Base-by-base conservation (phyloP, 2,329 filamentous ascomycete species). In the Cadophora gregata region DNA sequence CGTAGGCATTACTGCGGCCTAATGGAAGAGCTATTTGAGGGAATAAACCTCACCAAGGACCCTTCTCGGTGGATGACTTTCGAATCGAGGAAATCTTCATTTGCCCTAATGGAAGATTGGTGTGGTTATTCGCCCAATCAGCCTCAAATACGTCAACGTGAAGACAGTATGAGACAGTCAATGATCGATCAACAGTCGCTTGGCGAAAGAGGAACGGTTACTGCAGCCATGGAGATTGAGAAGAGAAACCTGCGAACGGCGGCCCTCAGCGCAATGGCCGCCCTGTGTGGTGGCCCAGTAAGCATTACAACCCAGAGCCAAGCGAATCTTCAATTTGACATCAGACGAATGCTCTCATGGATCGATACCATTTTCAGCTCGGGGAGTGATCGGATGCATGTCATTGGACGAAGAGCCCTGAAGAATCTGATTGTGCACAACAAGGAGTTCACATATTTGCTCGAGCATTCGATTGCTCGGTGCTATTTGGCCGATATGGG, bases 81-180 rank as follows among this genome's bases (percentile, higher is more conserved):
- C 75, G 96, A 99, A 77, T 93, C 94, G 14, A 86, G 96, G 48
- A 97, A 97, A 77, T 97, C 96, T 5, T 92, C 95, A 0, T 99
- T 99, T 76, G 90, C 94, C 0, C 81, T 99, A 58, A 98, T 99
- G 94, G 96, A 99, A 79, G 95, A 98, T 71, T 99, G 96, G 96
- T 99, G 96, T 77, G 96, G 96, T 2, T 97, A 96, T 77, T 97
- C 94, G 8, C 93, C 94, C 0, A 97, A 97, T 70, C 93, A 96
- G 76, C 84, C 82, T 16, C 92, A 96, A 70, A 92, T 97, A 48
- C 87, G 90, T 5, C 89, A 90, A 66, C 86, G 93, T 68, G 94
- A 97, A 78, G 91, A 97, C 69, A 91, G 87, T 42, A 96, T 97
- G 90, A 86, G 93, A 51, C 91, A 94, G 72, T 93, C 92, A 2